Conservation (phyloP, 192 early-diverging fungal genomes). For the Geranomyces variabilis region DNA sequence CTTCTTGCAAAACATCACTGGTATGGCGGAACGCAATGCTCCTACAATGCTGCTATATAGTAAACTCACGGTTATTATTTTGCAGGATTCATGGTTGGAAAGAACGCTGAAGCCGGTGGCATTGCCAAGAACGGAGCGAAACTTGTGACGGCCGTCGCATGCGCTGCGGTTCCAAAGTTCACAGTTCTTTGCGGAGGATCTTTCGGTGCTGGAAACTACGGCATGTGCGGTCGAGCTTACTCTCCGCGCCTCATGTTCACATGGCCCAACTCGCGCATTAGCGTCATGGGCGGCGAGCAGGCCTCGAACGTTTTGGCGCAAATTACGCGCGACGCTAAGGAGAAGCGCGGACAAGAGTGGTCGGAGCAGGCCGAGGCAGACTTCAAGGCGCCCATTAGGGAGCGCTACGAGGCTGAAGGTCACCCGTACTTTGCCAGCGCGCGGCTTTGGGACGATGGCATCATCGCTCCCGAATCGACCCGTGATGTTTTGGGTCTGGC, state of each 20-base stretch:
- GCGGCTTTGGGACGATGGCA: slow-evolving; percentile 92
- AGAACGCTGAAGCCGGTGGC: slow-evolving; percentile 88
- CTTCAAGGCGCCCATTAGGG: slow-evolving; percentile 84
- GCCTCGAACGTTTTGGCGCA: slow-evolving; percentile 89
- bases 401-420: slow-evolving; percentile 87
- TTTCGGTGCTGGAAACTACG: slow-evolving; percentile 83
- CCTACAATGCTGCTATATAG: not conserved
- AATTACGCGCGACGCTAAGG: slow-evolving; percentile 70
- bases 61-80: not conserved
- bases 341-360: slow-evolving; percentile 77
- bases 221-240: slow-evolving; percentile 96
- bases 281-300: slow-evolving; percentile 98
- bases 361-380: slow-evolving; percentile 71
- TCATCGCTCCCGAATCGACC: slow-evolving; percentile 88
- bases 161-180: slow-evolving; percentile 91
- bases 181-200: slow-evolving; percentile 65
- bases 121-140: slow-evolving; percentile 99
- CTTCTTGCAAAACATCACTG: slow-evolving; percentile 96
- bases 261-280: slow-evolving; percentile 90
- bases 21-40: slow-evolving; percentile 5
- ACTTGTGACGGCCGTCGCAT: slow-evolving; percentile 92
- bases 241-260: slow-evolving; percentile 93
- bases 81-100: slow-evolving; percentile 90
- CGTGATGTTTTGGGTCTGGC: slow-evolving; percentile 85
- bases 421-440: slow-evolving; percentile 93